A percentile compares a stretch with the other conserved stretches of the same genome.
Conservation (phyloP, 768 basidiomycete species). For the Amanita brunnescens region DNA sequence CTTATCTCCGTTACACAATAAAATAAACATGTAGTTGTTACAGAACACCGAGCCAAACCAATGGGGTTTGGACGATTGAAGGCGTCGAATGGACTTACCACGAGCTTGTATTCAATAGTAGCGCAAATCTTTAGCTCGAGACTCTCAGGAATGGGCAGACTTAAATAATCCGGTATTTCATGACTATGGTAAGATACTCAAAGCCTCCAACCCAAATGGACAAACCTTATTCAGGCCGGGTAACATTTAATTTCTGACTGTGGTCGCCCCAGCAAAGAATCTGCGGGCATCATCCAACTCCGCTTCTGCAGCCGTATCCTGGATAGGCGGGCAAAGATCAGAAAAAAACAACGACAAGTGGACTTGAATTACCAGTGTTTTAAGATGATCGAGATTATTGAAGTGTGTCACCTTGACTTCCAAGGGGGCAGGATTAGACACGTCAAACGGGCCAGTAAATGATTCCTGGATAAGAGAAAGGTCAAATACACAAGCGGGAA, state of each 20-base stretch:
- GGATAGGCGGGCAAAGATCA: no score
- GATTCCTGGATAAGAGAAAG: slow-evolving; percentile 2
- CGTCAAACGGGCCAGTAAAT: slow-evolving; percentile 16
- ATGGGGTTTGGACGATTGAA: slow-evolving; percentile 12
- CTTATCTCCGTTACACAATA: slow-evolving; percentile 4
- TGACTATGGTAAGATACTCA: no score
- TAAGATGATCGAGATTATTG: slow-evolving; percentile 28
- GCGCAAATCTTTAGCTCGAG: no score
- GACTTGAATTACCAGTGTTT: slow-evolving; percentile 16
- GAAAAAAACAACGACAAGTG: neutral
- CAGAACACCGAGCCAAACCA: slow-evolving; percentile 60
- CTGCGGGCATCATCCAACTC: neutral
- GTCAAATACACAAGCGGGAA: neutral
- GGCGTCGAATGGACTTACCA: no score
- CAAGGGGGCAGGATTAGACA: slow-evolving; percentile 20
- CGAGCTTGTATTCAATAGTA: no score
- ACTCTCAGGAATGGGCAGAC: no score
- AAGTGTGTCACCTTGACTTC: slow-evolving; percentile 27
- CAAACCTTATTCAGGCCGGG: no score
- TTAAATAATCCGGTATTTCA: no score
- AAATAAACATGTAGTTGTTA: slow-evolving; percentile 63
- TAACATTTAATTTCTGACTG: neutral
- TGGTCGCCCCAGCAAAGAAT: neutral
- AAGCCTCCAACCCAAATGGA: no score
- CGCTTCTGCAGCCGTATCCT: neutral